A percentile compares a stretch with the other conserved stretches of the same genome.
phyloP scores from a whole-genome alignment of 2,329 filamentous ascomycete species.

The Emergomyces pasteurianus region DNA sequence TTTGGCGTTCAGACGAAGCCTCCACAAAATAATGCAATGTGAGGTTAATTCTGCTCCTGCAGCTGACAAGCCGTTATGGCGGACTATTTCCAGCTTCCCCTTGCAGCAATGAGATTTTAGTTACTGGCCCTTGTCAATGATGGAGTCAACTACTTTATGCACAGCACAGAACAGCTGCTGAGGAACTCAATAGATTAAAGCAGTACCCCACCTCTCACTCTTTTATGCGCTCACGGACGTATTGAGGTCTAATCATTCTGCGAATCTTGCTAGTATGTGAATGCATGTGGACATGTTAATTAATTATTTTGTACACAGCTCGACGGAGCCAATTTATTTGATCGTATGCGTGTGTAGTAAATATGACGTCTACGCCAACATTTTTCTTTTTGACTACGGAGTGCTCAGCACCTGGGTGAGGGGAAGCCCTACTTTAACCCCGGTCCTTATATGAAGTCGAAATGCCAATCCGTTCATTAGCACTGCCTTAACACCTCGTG shows the following conservation, averaged over 20 bases:
- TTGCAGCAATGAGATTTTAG: not conserved
- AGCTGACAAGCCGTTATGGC: not conserved
- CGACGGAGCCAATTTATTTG: not conserved
- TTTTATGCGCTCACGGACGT: not conserved
- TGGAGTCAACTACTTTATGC: too few relatives aligned
- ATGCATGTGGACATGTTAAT: not conserved
- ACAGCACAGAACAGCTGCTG: not conserved
- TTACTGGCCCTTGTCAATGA: not conserved
- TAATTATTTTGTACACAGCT: not conserved
- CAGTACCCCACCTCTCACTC: not conserved
- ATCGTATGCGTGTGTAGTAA: not conserved
- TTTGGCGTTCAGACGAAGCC: not conserved
- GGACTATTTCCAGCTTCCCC: not conserved
- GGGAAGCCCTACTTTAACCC: too few relatives aligned
- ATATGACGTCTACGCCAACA: not conserved
- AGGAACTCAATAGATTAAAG: too few relatives aligned
- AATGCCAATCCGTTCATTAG: not conserved
- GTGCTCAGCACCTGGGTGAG: not conserved
- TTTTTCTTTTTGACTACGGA: too few relatives aligned
- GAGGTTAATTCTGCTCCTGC: conserved; percentile 10
- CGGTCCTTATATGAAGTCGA: not conserved
- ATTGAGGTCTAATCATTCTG: too few relatives aligned
- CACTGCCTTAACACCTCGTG: not conserved
- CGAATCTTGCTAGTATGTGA: too few relatives aligned
- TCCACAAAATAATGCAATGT: conserved; percentile 10